phyloP scores from a whole-genome alignment of 805 yeast species.

The Candida multigemmis region DNA sequence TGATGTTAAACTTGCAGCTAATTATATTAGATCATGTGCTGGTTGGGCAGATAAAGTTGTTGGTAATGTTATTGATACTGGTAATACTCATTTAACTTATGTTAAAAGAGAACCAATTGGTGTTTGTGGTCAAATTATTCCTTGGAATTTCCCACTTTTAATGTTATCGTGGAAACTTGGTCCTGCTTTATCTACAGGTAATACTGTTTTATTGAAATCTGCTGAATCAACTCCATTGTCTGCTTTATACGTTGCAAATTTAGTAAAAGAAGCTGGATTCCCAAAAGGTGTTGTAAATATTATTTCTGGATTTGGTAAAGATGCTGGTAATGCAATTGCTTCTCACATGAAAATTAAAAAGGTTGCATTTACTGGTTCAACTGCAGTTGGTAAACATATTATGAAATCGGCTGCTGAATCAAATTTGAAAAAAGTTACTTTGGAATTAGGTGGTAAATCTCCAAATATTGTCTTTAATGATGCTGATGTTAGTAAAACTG shows the following conservation, averaged over 20 bases:
- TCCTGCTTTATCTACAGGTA: conserved; percentile 88
- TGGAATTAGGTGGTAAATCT: conserved; percentile 95
- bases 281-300: conserved; percentile 90
- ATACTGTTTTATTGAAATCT: conserved; percentile 78
- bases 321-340: conserved; percentile 75
- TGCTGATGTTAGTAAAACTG: conserved; percentile 70
- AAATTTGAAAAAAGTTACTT: conserved; percentile 80
- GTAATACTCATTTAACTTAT: conserved; percentile 62
- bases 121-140: conserved; percentile 92
- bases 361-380: conserved; percentile 93
- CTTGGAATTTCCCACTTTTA: conserved; percentile 94
- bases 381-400: conserved; percentile 79
- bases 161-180: conserved; percentile 95
- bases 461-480: conserved; percentile 86
- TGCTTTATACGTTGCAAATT: conserved; percentile 65
- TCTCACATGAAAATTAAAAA: conserved; percentile 76
- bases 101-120: conserved; percentile 88
- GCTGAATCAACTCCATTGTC: conserved; percentile 92
- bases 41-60: conserved; percentile 86
- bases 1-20: conserved; percentile 63
- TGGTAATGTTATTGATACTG: conserved; percentile 72
- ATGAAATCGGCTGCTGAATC: conserved; percentile 74
- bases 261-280: conserved; percentile 73
- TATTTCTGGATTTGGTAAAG: conserved; percentile 78
- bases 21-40: conserved; percentile 74